Evolutionary conservation across 345 rosid species (phyloP), one percentile per base, ranked within the genome.

Genomic region (Syzygium aromaticum): DNA sequence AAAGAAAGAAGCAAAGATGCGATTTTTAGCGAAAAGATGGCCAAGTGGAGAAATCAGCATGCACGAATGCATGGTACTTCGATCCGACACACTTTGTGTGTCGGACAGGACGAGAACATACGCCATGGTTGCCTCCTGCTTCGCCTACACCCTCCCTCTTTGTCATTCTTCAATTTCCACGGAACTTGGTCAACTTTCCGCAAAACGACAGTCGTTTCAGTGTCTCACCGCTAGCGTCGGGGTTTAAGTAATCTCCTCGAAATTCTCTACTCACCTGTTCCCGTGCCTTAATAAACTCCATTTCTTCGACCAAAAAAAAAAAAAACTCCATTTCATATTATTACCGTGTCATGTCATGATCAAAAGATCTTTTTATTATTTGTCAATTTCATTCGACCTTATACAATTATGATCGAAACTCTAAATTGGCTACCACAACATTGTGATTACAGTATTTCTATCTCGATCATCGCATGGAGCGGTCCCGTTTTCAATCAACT

Each of bases 361-460:
- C 57, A 23, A 21, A 19, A 7, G 3, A 21, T 54, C 57, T 6
- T 54, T 54, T 7, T 17, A 17, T 53, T 17, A 16, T 21, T 17
- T 3, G 7, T 6, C 56, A 6, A 53, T 21, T 7, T 54, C 23
- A 21, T 54, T 54, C 25, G 56, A 7, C 8, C 7, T 54, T 54
- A 54, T 4, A 2, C 0, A 25, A 73, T 19, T 33, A 10, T 3
- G 25, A 73, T 33, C 49, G 25, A 4, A 19, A 2, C 6, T 73
- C 1, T 1, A 5, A 0, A 12, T 9, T 11, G 22, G 5, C 7
- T 17, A 3, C 14, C 25, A 19, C 7, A 14, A 19, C 7, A 14
- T 19, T 10, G 49, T 9, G 7, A 73, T 33, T 40, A 1, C 7
- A 0, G 13, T 5, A 2, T 19, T 73, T 5, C 7, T 73, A 5